Base-by-base conservation (phyloP, 805 yeast species). In the Yarrowia porcina region DNA sequence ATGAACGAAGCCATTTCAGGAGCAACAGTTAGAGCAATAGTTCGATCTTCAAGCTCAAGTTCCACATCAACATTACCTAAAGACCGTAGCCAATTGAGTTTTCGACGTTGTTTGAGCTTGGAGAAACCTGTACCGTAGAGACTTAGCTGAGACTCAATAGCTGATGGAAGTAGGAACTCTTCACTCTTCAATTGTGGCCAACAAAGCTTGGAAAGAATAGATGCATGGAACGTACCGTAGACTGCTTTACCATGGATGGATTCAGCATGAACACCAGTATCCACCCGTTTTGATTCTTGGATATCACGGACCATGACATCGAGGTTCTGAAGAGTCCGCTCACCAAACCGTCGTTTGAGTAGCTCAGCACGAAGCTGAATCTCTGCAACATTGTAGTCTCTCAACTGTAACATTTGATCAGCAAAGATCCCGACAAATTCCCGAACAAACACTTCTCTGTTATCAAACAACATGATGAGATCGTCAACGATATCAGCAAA, bases 231-330 rank as follows among this genome's bases (percentile, higher is more conserved):
- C 25, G 54, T 4, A 42, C 64, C 21, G 65, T 38, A 56, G 2
- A 41, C 47, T 5, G 61, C 49, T 28, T 39, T 39, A 13, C 5
- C 30, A 64, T 5, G 67, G 64, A 13, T 73, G 66, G 50, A 69
- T 61, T 27, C 66, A 44, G 63, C 30, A 61, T 77, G 80, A 17
- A 83, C 74, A 6, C 69, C 64, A 3, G 65, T 63, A 66, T 85
- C 83, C 9, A 83, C 72, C 3, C 69, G 67, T 61, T 78, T 75
- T 67, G 96, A 87, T 27, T 82, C 83, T 18, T 75, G 70, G 10
- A 91, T 79, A 72, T 90, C 97, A 39, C 81, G 75, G 17, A 91
- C 77, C 98, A 94, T 94, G 9, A 93, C 90, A 69, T 89, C 96
- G 59, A 91, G 77, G 23, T 83, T 82, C 57, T 81, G 82, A 67